phyloP scores from a whole-genome alignment of 2,329 filamentous ascomycete species.

The Gnomoniopsis smithogilvyi region DNA sequence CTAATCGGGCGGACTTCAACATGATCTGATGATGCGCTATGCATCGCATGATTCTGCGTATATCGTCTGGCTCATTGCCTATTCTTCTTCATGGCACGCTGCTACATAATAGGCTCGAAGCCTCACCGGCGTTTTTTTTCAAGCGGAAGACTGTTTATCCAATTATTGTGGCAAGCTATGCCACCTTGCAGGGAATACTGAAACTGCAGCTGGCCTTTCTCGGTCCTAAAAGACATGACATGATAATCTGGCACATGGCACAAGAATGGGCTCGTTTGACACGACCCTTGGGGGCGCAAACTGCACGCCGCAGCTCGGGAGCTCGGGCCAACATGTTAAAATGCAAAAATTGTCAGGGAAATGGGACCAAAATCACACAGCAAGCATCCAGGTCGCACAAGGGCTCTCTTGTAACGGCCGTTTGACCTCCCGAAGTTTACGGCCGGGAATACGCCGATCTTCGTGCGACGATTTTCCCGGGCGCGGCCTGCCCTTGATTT shows the following conservation, averaged over 20 bases:
- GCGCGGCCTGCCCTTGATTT: background rate
- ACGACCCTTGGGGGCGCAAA: background rate
- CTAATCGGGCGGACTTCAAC: background rate
- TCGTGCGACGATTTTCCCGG: constrained; percentile 1
- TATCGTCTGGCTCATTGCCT: background rate
- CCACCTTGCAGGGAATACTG: background rate
- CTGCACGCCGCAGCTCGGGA: background rate
- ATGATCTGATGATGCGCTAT: constrained; percentile 1
- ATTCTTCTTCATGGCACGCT: background rate
- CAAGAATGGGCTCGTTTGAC: background rate
- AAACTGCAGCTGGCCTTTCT: background rate
- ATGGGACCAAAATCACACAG: background rate
- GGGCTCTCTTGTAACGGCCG: background rate
- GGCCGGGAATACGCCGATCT: constrained; percentile 4
- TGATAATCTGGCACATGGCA: background rate
- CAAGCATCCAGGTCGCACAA: background rate
- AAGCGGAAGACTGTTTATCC: background rate
- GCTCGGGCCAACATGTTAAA: no score
- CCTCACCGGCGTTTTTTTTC: background rate
- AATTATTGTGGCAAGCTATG: background rate
- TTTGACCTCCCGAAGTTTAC: background rate
- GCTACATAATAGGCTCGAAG: constrained; percentile 5
- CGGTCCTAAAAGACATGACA: background rate
- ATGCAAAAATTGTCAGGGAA: background rate
- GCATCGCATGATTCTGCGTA: constrained; percentile 12